phyloP scores from a whole-genome alignment of 305 asterid species.

The Caryopteris hybrid region DNA sequence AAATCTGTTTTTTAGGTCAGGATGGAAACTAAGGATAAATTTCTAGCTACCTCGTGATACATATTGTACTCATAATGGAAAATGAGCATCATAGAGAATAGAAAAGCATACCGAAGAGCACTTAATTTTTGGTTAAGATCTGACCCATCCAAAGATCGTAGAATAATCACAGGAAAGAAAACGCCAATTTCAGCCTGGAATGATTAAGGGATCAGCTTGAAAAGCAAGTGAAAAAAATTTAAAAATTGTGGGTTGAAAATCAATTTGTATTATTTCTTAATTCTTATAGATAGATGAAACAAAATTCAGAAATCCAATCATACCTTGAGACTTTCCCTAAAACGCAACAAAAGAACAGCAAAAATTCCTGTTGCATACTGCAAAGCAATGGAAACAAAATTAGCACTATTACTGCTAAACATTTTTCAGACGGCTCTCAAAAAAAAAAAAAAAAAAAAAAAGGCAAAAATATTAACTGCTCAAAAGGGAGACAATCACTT shows the following conservation, averaged over 20 bases:
- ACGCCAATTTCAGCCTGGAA: conserved; percentile 94
- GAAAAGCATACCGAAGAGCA: conserved; percentile 72
- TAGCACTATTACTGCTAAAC: conserved; percentile 22
- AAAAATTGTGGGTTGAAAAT: no score
- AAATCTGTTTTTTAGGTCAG: neutral
- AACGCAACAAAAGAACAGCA: conserved; percentile 78
- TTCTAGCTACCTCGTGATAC: conserved; percentile 13
- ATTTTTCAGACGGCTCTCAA: conserved; percentile 20
- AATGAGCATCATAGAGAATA: conserved; percentile 11
- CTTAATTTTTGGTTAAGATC: conserved; percentile 75
- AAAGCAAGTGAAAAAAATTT: conserved; percentile 15
- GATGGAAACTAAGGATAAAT: conserved; percentile 13
- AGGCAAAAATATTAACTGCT: no score
- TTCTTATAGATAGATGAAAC: conserved; percentile 8
- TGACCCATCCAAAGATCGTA: conserved; percentile 86
- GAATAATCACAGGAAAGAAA: conserved; percentile 89
- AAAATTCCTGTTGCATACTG: conserved; percentile 97
- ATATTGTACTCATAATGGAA: conserved; percentile 6
- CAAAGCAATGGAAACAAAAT: conserved; percentile 27
- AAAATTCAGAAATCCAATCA: conserved; percentile 17
- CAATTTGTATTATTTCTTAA: neutral
- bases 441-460: no score
- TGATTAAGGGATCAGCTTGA: conserved; percentile 20
- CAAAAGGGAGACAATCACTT: conserved; percentile 12
- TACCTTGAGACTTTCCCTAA: conserved; percentile 97